Conservation (phyloP, 331 rosid genomes). For the Telfairia occidentalis region DNA sequence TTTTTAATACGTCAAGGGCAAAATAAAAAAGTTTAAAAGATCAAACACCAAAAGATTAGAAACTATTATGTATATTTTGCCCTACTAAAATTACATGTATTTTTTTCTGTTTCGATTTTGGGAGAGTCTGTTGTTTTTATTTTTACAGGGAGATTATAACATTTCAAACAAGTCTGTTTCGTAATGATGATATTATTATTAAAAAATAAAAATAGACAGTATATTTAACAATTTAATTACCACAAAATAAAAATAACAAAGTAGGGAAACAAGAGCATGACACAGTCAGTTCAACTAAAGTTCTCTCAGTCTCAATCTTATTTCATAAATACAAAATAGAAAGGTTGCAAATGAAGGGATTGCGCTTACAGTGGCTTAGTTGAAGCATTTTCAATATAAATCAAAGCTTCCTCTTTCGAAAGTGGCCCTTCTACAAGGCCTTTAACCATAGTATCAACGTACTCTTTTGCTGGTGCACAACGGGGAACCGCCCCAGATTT, state of each 20-base stretch:
- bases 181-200: not conserved
- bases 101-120: too few relatives aligned
- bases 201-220: not conserved
- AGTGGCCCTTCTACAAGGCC: slow-evolving; percentile 76
- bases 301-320: not conserved
- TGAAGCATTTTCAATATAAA: slow-evolving; percentile 43
- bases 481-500: slow-evolving; percentile 46
- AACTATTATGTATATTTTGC: not conserved
- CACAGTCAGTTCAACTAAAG: not conserved
- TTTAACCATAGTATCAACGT: slow-evolving; percentile 36
- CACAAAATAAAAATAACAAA: not conserved
- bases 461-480: slow-evolving; percentile 44
- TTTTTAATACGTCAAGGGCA: too few relatives aligned
- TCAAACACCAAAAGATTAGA: not conserved
- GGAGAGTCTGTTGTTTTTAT: too few relatives aligned
- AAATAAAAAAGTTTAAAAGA: too few relatives aligned
- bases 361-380: slow-evolving; percentile 32
- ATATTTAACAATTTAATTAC: not conserved
- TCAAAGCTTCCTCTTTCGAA: slow-evolving; percentile 51
- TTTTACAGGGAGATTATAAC: too few relatives aligned
- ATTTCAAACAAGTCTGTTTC: too few relatives aligned
- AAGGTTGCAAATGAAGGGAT: not conserved
- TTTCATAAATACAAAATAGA: not conserved
- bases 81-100: not conserved
- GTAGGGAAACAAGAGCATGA: not conserved